A percentile compares a stretch with the other conserved stretches of the same genome.
Conservation (phyloP, 2,329 filamentous ascomycete genomes). For the Triangularia verruculosa region DNA sequence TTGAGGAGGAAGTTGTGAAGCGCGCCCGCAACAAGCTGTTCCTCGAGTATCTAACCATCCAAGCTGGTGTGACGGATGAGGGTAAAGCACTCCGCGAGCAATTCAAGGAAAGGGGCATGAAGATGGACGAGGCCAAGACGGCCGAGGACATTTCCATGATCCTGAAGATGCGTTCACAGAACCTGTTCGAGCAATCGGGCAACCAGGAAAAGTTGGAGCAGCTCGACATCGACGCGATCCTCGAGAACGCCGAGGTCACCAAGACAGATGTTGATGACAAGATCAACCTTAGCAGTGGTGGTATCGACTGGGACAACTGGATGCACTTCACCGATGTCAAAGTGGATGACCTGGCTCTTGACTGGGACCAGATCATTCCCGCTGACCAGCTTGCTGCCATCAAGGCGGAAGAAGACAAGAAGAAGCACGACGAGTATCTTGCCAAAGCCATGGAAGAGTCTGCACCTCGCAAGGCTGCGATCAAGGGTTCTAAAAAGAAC, state of each 20-base stretch:
- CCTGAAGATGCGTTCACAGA: slow-evolving; percentile 95
- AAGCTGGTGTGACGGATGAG: slow-evolving; percentile 93
- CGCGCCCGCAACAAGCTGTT: slow-evolving; percentile 96
- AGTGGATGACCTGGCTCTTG: slow-evolving; percentile 73
- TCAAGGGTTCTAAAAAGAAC: slow-evolving; percentile 52
- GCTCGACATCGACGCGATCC: slow-evolving; percentile 93
- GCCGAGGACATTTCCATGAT: slow-evolving; percentile 95
- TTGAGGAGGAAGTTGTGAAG: slow-evolving; percentile 96
- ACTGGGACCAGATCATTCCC: slow-evolving; percentile 98
- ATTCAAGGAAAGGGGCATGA: slow-evolving; percentile 72
- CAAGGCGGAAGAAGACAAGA: slow-evolving; percentile 83
- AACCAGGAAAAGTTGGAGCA: slow-evolving; percentile 97
- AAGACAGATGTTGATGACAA: slow-evolving; percentile 94
- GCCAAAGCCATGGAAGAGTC: slow-evolving; percentile 80
- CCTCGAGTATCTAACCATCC: slow-evolving; percentile 95
- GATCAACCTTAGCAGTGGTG: slow-evolving; percentile 87
- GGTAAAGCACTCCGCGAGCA: slow-evolving; percentile 74
- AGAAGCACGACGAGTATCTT: slow-evolving; percentile 78
- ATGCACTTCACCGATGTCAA: slow-evolving; percentile 98
- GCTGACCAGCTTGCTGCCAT: slow-evolving; percentile 86
- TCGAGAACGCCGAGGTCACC: slow-evolving; percentile 95
- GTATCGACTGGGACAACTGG: slow-evolving; percentile 82
- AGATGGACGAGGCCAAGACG: slow-evolving; percentile 77
- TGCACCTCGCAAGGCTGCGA: slow-evolving; percentile 71
- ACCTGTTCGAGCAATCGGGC: slow-evolving; percentile 96